Evolutionary conservation across 1,139 yeast genomes (phyloP).

Genomic region (Suhomyces kunorum): DNA sequence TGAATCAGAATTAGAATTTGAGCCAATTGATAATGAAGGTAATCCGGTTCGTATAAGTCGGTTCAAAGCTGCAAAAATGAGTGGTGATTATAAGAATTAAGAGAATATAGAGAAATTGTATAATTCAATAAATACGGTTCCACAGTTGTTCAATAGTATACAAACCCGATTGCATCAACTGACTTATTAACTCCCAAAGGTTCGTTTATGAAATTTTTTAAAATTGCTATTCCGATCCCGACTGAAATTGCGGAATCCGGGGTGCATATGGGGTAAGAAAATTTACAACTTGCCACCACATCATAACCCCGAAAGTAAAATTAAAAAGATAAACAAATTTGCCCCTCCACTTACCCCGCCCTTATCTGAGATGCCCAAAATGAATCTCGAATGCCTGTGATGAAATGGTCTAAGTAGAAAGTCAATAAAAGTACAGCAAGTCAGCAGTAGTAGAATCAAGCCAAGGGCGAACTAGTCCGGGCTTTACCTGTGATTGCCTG

Average conservation of each 20-base stretch:
- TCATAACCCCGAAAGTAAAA: too few species aligned
- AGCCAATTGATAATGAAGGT: constrained; percentile 71
- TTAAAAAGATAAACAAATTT: constrained; percentile 1
- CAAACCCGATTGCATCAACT: too few species aligned
- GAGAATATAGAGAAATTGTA: too few species aligned
- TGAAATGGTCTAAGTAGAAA: background rate
- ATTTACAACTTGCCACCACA: background rate
- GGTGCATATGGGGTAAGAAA: constrained; percentile 4
- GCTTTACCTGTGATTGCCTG: background rate
- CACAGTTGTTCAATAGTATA: too few species aligned
- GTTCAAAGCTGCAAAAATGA: constrained; percentile 59
- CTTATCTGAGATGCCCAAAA: constrained; percentile 1
- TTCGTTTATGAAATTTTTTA: too few species aligned
- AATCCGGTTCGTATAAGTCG: constrained; percentile 62
- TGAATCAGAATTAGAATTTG: constrained; percentile 57
- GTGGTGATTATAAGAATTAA: background rate
- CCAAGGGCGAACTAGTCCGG: too few species aligned
- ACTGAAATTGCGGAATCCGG: constrained; percentile 1
- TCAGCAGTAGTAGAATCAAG: too few species aligned
- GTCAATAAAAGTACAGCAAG: too few species aligned
- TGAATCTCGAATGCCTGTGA: background rate
- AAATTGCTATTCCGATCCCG: too few species aligned
- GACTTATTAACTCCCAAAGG: too few species aligned
- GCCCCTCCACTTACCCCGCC: constrained; percentile 9
- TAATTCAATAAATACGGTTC: too few species aligned